These are phyloP conservation scores for Triadica sebifera DNA, from an alignment of 345 rosid genomes.

Conservation along the genomic window DNA sequence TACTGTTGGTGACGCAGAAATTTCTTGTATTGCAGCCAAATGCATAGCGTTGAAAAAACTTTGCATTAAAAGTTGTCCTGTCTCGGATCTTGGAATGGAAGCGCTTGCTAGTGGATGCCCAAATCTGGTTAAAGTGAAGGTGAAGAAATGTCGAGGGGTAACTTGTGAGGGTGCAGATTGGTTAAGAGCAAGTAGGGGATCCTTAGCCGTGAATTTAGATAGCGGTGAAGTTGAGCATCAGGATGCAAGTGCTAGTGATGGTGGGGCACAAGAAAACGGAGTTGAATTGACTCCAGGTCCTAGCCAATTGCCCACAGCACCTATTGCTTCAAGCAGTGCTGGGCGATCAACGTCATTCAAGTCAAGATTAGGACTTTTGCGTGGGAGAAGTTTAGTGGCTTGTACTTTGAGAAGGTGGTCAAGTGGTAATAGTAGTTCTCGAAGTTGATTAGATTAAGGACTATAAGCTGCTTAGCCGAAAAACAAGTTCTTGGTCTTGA, in stretches of 20 bases:
- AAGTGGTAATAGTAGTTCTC: conserved; percentile 45
- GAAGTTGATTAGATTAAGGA: conserved; percentile 27
- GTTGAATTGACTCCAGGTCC: conserved; percentile 45
- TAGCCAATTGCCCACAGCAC: conserved; percentile 35
- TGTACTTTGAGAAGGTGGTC: conserved; percentile 73
- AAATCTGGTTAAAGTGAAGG: conserved; percentile 72
- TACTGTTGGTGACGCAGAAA: conserved; percentile 64
- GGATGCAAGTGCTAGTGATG: conserved; percentile 54
- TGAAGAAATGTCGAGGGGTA: conserved; percentile 77
- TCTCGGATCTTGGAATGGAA: conserved; percentile 65
- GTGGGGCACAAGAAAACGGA: conserved; percentile 48
- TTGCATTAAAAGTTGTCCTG: conserved; percentile 66
- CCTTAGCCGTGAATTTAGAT: conserved; percentile 59
- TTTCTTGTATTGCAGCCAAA: conserved; percentile 63
- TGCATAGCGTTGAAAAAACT: conserved; percentile 70
- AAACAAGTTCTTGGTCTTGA: conserved; percentile 14
- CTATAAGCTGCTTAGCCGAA: conserved; percentile 5
- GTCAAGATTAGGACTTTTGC: conserved; percentile 57
- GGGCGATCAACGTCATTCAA: conserved; percentile 59
- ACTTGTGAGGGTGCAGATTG: conserved; percentile 52
- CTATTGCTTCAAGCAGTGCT: conserved; percentile 41
- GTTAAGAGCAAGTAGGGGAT: conserved; percentile 47
- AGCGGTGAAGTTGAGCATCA: conserved; percentile 45
- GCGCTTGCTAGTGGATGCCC: conserved; percentile 73
- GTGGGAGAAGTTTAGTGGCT: conserved; percentile 69